Percentiles rank a stretch among this genome's conserved stretches.
Evolutionary conservation across 257 asterid genomes (phyloP).

Genomic region (Lavandula angustifolia): DNA sequence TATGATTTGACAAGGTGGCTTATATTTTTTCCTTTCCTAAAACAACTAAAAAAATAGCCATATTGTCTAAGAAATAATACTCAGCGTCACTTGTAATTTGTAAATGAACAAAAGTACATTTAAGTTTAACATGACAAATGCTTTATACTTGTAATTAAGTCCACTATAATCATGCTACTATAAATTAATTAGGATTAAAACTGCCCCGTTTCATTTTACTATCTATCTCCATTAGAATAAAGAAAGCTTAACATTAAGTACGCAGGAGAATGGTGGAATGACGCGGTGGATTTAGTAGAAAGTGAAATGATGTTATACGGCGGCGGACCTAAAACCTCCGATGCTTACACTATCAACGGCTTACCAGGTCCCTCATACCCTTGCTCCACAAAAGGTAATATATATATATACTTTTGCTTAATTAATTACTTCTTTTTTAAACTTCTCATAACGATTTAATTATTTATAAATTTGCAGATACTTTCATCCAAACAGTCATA

Average conservation of each 20-base stretch:
- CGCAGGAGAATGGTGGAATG: conserved; percentile 88
- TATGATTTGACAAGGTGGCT: too few relatives aligned
- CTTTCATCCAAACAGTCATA: conserved; percentile 51
- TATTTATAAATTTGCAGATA: conserved; percentile 44
- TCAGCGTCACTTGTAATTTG: too few relatives aligned
- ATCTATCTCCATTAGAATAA: too few relatives aligned
- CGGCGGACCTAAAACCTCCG: conserved; percentile 72
- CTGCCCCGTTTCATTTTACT: too few relatives aligned
- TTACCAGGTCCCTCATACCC: conserved; percentile 79
- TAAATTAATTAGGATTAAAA: too few relatives aligned
- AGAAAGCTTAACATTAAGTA: background rate
- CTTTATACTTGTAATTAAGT: too few relatives aligned
- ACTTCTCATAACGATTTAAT: background rate
- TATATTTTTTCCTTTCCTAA: too few relatives aligned
- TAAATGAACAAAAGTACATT: too few relatives aligned
- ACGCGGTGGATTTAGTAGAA: conserved; percentile 59
- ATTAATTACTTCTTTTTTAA: background rate
- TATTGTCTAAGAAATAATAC: too few relatives aligned
- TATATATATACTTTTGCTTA: background rate
- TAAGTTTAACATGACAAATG: too few relatives aligned
- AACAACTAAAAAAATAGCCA: too few relatives aligned
- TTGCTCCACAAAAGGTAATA: conserved; percentile 63
- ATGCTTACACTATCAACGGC: conserved; percentile 91
- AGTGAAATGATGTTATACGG: conserved; percentile 60
- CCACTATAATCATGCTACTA: too few relatives aligned